A percentile compares a stretch with the other conserved stretches of the same genome.
phyloP scores from a whole-genome alignment of 192 early-diverging fungal genomes.

The Rhizophagus clarus region DNA sequence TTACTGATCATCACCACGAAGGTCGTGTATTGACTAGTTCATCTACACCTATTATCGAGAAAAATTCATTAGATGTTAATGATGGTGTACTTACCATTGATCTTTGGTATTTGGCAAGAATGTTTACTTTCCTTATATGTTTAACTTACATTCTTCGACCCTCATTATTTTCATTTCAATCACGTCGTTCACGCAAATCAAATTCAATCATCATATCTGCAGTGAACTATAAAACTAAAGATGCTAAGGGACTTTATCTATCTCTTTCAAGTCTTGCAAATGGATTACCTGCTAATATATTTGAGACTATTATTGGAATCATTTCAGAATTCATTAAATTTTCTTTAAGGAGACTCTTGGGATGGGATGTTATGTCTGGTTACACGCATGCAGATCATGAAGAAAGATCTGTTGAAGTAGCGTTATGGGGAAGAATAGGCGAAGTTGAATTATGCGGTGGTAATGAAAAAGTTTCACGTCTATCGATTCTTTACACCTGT shows the following conservation, averaged over 20 bases:
- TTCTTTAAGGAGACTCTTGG: constrained; percentile 3
- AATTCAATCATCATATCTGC: constrained; percentile 7
- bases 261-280: constrained; percentile 16
- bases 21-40: background rate
- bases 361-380: constrained; percentile 17
- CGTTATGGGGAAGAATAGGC: constrained; percentile 9
- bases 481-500: constrained; percentile 26
- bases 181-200: background rate
- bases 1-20: constrained; percentile 18
- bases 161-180: constrained; percentile 21
- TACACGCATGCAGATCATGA: constrained; percentile 8
- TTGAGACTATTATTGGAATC: constrained; percentile 20
- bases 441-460: constrained; percentile 33
- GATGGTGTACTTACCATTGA: constrained; percentile 27
- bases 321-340: constrained; percentile 21
- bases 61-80: background rate
- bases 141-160: constrained; percentile 28
- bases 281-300: background rate
- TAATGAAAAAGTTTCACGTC: constrained; percentile 26
- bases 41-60: background rate
- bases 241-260: constrained; percentile 13
- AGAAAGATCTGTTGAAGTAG: constrained; percentile 6
- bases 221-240: constrained; percentile 14
- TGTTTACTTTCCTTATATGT: constrained; percentile 25
- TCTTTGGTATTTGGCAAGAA: constrained; percentile 24